Conservation (phyloP, 2,329 filamentous ascomycete species). For the Calonectria naviculata region DNA sequence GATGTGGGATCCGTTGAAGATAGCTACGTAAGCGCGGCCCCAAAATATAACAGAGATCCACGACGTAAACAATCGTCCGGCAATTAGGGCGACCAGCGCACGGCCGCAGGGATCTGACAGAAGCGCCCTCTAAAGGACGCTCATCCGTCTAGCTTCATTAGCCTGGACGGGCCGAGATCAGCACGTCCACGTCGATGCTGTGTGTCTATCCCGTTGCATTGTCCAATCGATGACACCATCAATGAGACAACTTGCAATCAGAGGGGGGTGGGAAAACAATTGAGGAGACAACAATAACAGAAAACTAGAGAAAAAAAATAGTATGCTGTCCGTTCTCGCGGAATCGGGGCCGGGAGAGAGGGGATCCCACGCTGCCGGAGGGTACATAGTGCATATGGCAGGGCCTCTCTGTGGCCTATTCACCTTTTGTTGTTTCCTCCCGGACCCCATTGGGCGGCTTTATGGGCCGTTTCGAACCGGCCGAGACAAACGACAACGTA, state of each 20-base stretch:
- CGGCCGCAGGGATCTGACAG: not conserved
- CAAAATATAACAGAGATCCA: not conserved
- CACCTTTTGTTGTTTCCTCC: not conserved
- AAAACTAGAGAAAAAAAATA: not conserved
- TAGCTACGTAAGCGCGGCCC: slow-evolving; percentile 3
- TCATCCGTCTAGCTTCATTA: slow-evolving; percentile 8
- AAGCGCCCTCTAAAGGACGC: slow-evolving; percentile 5
- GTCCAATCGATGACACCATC: not conserved
- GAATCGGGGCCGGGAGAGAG: slow-evolving; percentile 4
- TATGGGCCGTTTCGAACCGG: slow-evolving; percentile 21
- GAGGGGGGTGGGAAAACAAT: slow-evolving; percentile 14
- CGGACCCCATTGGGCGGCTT: not conserved
- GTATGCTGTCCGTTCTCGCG: not conserved
- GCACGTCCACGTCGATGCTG: not conserved
- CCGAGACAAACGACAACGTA: slow-evolving; percentile 27
- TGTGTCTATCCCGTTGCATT: not conserved
- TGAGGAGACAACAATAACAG: slow-evolving; percentile 17
- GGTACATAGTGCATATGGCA: not conserved
- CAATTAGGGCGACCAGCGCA: not conserved
- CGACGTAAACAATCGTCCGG: not conserved
- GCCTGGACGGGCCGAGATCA: slow-evolving; percentile 12
- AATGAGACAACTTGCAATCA: not conserved
- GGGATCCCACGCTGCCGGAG: not conserved
- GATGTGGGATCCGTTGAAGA: not conserved
- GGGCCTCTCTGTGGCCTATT: slow-evolving; percentile 2